These are phyloP conservation scores for Fraxinus angustifolia DNA, from an alignment of 305 asterid species.

Conservation along the genomic window DNA sequence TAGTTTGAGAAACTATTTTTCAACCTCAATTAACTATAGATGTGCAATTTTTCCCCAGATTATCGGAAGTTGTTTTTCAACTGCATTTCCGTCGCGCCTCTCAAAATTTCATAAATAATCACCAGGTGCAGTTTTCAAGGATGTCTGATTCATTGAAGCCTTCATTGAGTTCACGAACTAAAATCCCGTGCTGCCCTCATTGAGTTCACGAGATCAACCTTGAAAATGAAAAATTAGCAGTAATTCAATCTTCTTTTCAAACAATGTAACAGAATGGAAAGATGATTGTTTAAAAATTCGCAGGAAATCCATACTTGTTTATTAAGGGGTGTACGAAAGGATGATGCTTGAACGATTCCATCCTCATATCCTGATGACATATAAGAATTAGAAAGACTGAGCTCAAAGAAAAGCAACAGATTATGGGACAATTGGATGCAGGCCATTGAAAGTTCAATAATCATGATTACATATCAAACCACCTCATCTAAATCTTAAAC, in stretches of 20 bases:
- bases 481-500: neutral
- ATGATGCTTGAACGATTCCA: conserved; percentile 75
- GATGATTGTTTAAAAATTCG: neutral
- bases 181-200: conserved; percentile 95
- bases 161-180: conserved; percentile 21
- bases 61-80: too few species aligned
- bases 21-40: too few species aligned
- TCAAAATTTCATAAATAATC: too few species aligned
- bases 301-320: conserved; percentile 53
- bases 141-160: too few species aligned
- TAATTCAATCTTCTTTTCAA: neutral
- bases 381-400: conserved; percentile 15
- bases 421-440: neutral
- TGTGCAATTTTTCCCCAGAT: too few species aligned
- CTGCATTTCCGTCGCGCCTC: too few species aligned
- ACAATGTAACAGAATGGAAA: neutral
- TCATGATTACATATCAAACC: neutral
- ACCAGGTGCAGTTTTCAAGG: too few species aligned
- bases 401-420: conserved; percentile 10
- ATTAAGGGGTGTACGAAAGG: conserved; percentile 90
- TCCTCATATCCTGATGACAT: conserved; percentile 59
- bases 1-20: too few species aligned
- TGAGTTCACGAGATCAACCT: conserved; percentile 83
- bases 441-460: neutral
- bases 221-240: conserved; percentile 14